Percentiles rank a stretch among this genome's conserved stretches.
phyloP scores from a whole-genome alignment of 176 grass and related monocot species.

The Puccinellia tenuiflora region DNA sequence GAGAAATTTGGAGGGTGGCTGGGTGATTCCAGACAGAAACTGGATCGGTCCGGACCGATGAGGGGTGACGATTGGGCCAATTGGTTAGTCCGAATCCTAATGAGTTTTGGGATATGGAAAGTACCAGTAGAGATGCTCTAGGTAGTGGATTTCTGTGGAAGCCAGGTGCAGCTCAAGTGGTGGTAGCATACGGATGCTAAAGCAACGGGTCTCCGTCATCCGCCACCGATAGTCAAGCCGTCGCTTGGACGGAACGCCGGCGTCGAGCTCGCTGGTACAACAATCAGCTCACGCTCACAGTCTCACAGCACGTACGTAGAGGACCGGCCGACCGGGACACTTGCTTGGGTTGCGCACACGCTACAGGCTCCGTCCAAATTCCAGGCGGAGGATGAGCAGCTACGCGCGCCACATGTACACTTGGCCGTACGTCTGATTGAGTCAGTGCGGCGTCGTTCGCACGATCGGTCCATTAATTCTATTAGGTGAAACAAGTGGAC shows the following conservation, averaged over 20 bases:
- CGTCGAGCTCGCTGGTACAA: background rate
- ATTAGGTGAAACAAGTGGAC: background rate
- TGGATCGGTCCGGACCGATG: no score
- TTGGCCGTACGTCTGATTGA: background rate
- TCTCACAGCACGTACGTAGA: background rate
- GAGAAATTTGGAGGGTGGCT: no score
- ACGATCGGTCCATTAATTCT: background rate
- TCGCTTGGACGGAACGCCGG: background rate
- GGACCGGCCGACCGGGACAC: background rate
- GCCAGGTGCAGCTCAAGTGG: no score
- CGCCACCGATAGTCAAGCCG: background rate
- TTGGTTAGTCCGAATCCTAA: no score
- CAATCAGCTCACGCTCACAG: background rate
- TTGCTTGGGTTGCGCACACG: background rate
- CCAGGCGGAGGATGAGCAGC: background rate
- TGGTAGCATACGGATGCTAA: no score
- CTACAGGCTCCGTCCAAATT: background rate
- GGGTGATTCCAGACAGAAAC: no score
- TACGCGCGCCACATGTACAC: background rate
- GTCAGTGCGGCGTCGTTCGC: background rate
- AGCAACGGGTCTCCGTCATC: background rate
- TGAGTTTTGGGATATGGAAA: no score
- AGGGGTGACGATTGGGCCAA: no score
- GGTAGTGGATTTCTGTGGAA: no score
- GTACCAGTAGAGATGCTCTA: no score